Evolutionary conservation across 73 alveolate species (phyloP), one percentile per base, ranked within the genome.

Genomic region (Halteria grandinella): DNA sequence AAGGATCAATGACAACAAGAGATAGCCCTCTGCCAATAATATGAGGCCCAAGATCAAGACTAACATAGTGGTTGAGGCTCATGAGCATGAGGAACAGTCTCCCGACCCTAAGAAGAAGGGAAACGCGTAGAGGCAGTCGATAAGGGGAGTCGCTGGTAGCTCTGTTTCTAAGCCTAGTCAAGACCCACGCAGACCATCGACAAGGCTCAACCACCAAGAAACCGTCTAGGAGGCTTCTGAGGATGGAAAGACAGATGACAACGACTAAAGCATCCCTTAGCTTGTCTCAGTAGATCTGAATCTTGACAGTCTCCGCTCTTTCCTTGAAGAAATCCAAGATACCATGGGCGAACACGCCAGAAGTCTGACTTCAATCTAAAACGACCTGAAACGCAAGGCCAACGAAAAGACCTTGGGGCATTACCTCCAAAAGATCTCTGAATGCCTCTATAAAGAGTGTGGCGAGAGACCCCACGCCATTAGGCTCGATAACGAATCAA

Each of bases 401-500:
- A 17, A 15, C 11, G 58, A 47, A 25, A 47, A 20, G 31, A 47
- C 58, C 4, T 14, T 53, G 18, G 69, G 62, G 37, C 48, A 50
- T 48, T 79, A 60, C 33, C 50, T 79, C 50, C 18, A 43, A 8
- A 79, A 64, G 37, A 52, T 79, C 10, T 47, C 76, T 50, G 88
- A 64, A 8, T 82, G 79, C 1, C 58, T 84, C 27, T 85, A 75
- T 20, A 84, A 64, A 64, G 93, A 84, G 31, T 75, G 88, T 20
- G 93, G 93, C 17, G 93, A 84, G 37, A 39, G 88, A 11, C 93
- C 93, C 4, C 88, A 84, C 48, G 37, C 81, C 12, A 36, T 75
- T 34, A 58, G 78, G 40, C 55, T 84, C 20, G 79, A 83, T 20
- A 69, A 57, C 34, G 78, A 75, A 27, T 31, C 2, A 41, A 50